Percentiles rank a stretch among this genome's conserved stretches.
phyloP scores from a whole-genome alignment of 2,329 filamentous ascomycete species.

The Pyricularia sp. region DNA sequence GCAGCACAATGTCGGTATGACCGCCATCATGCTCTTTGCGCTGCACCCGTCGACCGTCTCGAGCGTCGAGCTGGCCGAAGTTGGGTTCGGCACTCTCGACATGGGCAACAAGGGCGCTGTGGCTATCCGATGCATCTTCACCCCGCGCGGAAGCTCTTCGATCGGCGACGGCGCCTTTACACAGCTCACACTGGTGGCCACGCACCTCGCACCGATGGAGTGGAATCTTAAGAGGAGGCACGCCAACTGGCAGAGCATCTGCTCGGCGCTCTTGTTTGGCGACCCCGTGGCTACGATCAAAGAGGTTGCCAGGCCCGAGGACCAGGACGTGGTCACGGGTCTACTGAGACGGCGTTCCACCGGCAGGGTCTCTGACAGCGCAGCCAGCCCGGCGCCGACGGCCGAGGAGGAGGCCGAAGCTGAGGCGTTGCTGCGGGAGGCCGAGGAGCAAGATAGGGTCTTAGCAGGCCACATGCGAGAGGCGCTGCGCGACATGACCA shows the following conservation, averaged over 20 bases:
- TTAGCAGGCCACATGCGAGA: constrained; percentile 9
- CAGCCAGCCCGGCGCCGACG: constrained; percentile 11
- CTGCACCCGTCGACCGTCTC: constrained; percentile 51
- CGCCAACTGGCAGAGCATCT: constrained; percentile 79
- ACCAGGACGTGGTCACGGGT: not conserved
- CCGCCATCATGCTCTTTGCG: constrained; percentile 77
- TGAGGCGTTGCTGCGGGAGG: constrained; percentile 24
- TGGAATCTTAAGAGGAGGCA: constrained; percentile 67
- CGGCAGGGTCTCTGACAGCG: constrained; percentile 11
- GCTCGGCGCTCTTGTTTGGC: constrained; percentile 69
- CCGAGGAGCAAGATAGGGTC: constrained; percentile 11
- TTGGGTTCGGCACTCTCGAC: constrained; percentile 74
- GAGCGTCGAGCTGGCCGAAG: constrained; percentile 66
- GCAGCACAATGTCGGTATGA: constrained; percentile 76
- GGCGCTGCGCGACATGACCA: constrained; percentile 44
- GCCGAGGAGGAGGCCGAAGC: constrained; percentile 27
- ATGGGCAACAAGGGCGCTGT: constrained; percentile 97
- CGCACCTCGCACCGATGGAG: constrained; percentile 86
- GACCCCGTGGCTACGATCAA: constrained; percentile 33
- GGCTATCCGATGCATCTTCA: constrained; percentile 61
- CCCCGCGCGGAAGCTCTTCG: constrained; percentile 20
- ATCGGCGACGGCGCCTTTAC: constrained; percentile 17
- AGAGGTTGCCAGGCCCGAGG: constrained; percentile 2
- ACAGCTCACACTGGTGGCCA: constrained; percentile 75
- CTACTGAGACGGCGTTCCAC: not conserved